phyloP scores from a whole-genome alignment of 1,139 yeast genomes.

The Suhomyces coccinellae region DNA sequence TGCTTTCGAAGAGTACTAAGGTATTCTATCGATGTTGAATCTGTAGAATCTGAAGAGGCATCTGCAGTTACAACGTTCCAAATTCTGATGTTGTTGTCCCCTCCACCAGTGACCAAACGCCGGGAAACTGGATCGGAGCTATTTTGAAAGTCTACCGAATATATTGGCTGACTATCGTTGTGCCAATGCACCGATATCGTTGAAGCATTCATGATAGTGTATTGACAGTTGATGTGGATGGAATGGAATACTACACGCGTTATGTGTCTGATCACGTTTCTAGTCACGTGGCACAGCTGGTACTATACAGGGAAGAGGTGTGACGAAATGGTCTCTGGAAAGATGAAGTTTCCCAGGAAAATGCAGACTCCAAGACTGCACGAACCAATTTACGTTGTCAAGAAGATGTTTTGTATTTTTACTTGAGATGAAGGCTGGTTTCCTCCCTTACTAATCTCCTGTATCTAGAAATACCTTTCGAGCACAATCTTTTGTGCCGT shows the following conservation, averaged over 20 bases:
- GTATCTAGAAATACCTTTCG: neutral
- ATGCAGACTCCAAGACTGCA: neutral
- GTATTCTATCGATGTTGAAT: conserved; percentile 48
- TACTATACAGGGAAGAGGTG: too few relatives aligned
- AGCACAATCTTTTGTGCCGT: neutral
- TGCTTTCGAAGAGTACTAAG: conserved; percentile 81
- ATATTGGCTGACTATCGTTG: conserved; percentile 77
- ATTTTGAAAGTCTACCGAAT: conserved; percentile 79
- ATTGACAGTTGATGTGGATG: neutral
- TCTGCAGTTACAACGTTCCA: conserved; percentile 38
- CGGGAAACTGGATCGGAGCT: conserved; percentile 18
- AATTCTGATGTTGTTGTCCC: conserved; percentile 83
- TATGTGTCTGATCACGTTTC: too few relatives aligned
- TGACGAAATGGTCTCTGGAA: too few relatives aligned
- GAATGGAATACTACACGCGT: neutral
- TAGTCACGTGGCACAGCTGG: neutral
- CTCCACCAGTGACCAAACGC: conserved; percentile 87
- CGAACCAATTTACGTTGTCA: neutral
- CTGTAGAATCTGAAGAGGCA: conserved; percentile 2
- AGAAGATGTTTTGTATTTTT: neutral
- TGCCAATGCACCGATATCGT: conserved; percentile 81
- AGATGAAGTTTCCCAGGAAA: too few relatives aligned
- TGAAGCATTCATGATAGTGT: conserved; percentile 51
- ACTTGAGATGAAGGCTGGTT: too few relatives aligned
- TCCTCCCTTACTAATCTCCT: too few relatives aligned